Percentiles rank a stretch among this genome's conserved stretches.
phyloP scores from a whole-genome alignment of 129 eudicot genomes.

The Chrysanthemum seticuspe region DNA sequence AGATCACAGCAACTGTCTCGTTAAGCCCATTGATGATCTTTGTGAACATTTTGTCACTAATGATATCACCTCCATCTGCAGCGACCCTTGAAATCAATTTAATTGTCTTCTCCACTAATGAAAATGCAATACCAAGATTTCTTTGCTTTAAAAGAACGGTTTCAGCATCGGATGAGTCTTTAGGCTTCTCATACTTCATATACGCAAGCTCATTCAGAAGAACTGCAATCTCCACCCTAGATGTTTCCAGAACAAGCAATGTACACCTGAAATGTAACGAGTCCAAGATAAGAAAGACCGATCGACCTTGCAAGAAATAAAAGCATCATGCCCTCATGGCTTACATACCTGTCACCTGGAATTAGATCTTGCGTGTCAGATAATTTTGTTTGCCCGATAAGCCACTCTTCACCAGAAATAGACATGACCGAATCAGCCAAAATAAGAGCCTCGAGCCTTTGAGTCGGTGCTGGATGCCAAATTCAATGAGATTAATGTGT shows the following conservation, averaged over 20 bases:
- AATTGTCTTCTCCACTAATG: slow-evolving; percentile 74
- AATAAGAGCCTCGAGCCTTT: slow-evolving; percentile 72
- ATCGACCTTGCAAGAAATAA: slow-evolving; percentile 18
- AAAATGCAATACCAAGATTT: slow-evolving; percentile 65
- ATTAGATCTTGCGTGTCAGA: slow-evolving; percentile 39
- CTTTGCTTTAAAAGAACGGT: slow-evolving; percentile 49
- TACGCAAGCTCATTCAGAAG: slow-evolving; percentile 86
- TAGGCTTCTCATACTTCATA: slow-evolving; percentile 68
- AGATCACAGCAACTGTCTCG: slow-evolving; percentile 72
- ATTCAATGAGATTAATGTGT: slow-evolving; percentile 1
- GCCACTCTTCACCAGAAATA: slow-evolving; percentile 83
- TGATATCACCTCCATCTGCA: slow-evolving; percentile 64
- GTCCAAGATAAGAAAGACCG: slow-evolving; percentile 11
- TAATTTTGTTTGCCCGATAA: slow-evolving; percentile 50
- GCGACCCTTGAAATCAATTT: slow-evolving; percentile 66
- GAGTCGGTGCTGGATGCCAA: slow-evolving; percentile 63
- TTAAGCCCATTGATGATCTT: slow-evolving; percentile 81
- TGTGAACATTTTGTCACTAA: slow-evolving; percentile 55
- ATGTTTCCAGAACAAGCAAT: slow-evolving; percentile 85
- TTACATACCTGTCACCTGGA: slow-evolving; percentile 72
- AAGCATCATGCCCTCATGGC: slow-evolving; percentile 2
- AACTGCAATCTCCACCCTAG: slow-evolving; percentile 94
- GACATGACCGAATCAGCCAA: slow-evolving; percentile 67
- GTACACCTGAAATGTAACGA: slow-evolving; percentile 60
- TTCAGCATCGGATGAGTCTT: slow-evolving; percentile 41